phyloP scores from a whole-genome alignment of 306 rosid genomes.

The Lathyrus sativus region DNA sequence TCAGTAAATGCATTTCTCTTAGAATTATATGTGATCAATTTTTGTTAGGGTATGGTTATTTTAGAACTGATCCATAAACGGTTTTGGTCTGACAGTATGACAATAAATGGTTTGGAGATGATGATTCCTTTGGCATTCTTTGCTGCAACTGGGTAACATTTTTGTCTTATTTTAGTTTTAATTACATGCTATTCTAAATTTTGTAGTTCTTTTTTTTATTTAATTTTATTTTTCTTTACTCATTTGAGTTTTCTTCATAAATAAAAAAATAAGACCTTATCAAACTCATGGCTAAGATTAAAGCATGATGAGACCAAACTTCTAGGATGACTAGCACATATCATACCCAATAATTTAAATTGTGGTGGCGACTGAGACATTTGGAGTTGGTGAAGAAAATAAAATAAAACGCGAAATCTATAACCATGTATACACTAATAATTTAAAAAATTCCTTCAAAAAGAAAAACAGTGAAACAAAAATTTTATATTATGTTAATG shows the following conservation, averaged over 20 bases:
- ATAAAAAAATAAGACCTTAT: not conserved
- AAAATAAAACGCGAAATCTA: not conserved
- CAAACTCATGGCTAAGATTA: not conserved
- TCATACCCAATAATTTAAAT: not conserved
- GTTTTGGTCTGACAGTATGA: slow-evolving; percentile 57
- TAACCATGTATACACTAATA: not conserved
- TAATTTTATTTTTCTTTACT: too few species aligned
- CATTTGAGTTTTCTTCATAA: not conserved
- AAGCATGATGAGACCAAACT: not conserved
- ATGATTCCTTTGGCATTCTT: slow-evolving; percentile 86
- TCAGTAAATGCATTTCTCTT: too few species aligned
- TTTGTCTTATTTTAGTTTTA: not conserved
- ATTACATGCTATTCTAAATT: not conserved
- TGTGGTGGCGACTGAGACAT: slow-evolving; percentile 2
- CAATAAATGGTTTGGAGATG: slow-evolving; percentile 71
- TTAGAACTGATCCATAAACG: too few species aligned
- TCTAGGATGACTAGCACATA: not conserved
- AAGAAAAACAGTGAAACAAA: slow-evolving; percentile 17
- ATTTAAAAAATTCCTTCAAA: not conserved
- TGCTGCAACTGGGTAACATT: slow-evolving; percentile 70
- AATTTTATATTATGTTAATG: not conserved
- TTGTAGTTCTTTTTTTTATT: not conserved
- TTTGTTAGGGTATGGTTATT: too few species aligned
- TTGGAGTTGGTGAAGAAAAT: slow-evolving; percentile 8
- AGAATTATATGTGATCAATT: too few species aligned